These are phyloP conservation scores for Myochromella boudieri DNA, from an alignment of 768 basidiomycete species.

Conservation along the genomic window DNA sequence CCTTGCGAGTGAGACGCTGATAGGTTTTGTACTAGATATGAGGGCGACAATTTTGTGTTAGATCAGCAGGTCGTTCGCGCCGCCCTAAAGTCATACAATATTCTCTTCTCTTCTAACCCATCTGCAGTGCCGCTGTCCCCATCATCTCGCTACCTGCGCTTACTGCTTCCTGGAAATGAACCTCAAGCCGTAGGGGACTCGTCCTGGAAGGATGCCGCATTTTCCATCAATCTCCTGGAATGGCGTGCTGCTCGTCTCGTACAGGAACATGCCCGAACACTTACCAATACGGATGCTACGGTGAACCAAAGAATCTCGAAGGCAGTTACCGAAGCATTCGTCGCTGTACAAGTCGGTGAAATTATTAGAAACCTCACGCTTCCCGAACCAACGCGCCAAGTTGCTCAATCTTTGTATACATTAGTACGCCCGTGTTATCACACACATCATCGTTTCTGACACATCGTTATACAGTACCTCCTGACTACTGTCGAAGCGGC, in stretches of 20 bases:
- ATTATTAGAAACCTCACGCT: constrained; percentile 37
- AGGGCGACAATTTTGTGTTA: constrained; percentile 80
- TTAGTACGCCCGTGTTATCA: constrained; percentile 33
- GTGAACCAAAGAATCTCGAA: constrained; percentile 57
- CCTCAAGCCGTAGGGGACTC: constrained; percentile 20
- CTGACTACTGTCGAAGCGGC: constrained; percentile 55
- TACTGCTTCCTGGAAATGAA: constrained; percentile 32
- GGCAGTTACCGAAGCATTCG: constrained; percentile 69
- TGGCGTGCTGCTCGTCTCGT: constrained; percentile 67
- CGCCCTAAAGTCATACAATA: constrained; percentile 58
- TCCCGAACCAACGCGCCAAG: constrained; percentile 22
- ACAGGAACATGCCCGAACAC: constrained; percentile 37
- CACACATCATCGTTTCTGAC: neutral
- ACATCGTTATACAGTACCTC: constrained; percentile 45
- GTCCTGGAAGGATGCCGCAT: constrained; percentile 38
- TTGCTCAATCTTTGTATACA: constrained; percentile 37
- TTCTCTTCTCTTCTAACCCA: constrained; percentile 28
- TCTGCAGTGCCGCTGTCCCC: constrained; percentile 38
- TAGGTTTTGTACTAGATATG: constrained; percentile 42
- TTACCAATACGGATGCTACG: constrained; percentile 48
- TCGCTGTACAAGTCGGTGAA: constrained; percentile 53
- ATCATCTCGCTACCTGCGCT: constrained; percentile 56
- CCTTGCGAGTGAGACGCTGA: neutral
- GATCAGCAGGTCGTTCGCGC: constrained; percentile 74
- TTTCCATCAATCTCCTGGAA: constrained; percentile 52